Evolutionary conservation across 2,329 filamentous ascomycete species (phyloP).

Genomic region (Clarireedia paspali): DNA sequence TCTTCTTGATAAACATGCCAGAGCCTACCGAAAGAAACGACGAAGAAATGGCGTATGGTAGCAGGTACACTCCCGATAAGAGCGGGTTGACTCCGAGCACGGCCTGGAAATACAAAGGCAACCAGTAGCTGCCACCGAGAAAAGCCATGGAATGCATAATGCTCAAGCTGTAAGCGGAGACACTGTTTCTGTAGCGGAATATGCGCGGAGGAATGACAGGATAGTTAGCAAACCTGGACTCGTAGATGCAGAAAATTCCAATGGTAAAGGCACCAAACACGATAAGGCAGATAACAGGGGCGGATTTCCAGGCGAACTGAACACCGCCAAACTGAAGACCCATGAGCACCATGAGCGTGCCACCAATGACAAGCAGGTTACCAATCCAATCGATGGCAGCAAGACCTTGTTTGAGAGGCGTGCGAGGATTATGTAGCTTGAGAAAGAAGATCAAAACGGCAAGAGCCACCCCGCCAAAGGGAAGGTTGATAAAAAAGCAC

Average conservation of each 20-base stretch:
- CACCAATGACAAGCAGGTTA: not conserved
- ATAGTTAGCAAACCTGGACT: slow-evolving; percentile 65
- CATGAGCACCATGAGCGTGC: not conserved
- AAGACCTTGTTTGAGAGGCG: not conserved
- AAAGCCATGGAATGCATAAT: slow-evolving; percentile 61
- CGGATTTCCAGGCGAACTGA: not conserved
- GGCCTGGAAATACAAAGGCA: slow-evolving; percentile 67
- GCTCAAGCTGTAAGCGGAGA: slow-evolving; percentile 56
- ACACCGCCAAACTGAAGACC: not conserved
- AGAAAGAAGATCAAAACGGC: not conserved
- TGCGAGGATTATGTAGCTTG: not conserved
- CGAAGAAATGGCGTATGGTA: slow-evolving; percentile 61
- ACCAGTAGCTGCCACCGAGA: slow-evolving; percentile 19
- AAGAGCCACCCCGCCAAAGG: too few species aligned
- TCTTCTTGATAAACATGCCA: slow-evolving; percentile 52
- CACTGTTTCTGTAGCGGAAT: slow-evolving; percentile 59
- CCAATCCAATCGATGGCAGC: not conserved
- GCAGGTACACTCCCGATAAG: slow-evolving; percentile 67
- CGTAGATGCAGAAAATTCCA: slow-evolving; percentile 56
- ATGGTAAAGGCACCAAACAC: slow-evolving; percentile 55
- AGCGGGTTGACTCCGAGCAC: slow-evolving; percentile 42
- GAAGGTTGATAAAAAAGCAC: too few species aligned
- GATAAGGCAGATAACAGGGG: slow-evolving; percentile 34
- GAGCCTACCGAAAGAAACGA: slow-evolving; percentile 53
- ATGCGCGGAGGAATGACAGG: slow-evolving; percentile 71